Evolutionary conservation across 2,329 filamentous ascomycete species (phyloP).

Genomic region (Sarocladium kiliense): DNA sequence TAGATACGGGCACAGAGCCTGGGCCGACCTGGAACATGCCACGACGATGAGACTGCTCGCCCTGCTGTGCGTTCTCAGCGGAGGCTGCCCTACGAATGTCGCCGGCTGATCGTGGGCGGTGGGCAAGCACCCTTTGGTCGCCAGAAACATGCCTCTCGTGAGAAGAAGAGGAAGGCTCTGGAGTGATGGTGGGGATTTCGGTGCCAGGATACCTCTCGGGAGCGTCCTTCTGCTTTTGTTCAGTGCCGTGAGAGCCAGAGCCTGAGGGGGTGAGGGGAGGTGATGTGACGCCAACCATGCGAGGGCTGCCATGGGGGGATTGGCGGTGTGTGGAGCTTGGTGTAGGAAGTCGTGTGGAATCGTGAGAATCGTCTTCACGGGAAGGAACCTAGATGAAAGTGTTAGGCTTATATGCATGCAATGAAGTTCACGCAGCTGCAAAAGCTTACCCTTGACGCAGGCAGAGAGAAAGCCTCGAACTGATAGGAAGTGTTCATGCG

Average conservation of each 20-base stretch:
- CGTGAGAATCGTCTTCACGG: slow-evolving; percentile 53
- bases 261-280: slow-evolving; percentile 85
- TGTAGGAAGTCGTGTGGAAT: slow-evolving; percentile 59
- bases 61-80: slow-evolving; percentile 28
- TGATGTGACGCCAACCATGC: slow-evolving; percentile 69
- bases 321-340: slow-evolving; percentile 59
- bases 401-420: background rate
- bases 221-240: slow-evolving; percentile 26
- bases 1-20: slow-evolving; percentile 51
- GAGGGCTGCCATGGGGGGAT: slow-evolving; percentile 64
- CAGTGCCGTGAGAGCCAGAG: slow-evolving; percentile 42
- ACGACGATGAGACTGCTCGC: slow-evolving; percentile 40
- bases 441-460: slow-evolving; percentile 71
- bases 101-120: slow-evolving; percentile 37
- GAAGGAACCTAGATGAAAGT: slow-evolving; percentile 46
- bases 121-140: slow-evolving; percentile 32
- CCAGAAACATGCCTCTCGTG: slow-evolving; percentile 40
- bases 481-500: slow-evolving; percentile 75
- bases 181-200: slow-evolving; percentile 52
- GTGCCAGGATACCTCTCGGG: slow-evolving; percentile 31
- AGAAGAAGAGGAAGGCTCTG: slow-evolving; percentile 54
- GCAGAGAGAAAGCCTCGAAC: slow-evolving; percentile 87
- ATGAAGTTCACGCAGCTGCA: background rate
- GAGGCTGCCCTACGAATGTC: slow-evolving; percentile 35
- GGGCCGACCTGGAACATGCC: slow-evolving; percentile 49